These are phyloP conservation scores for Carex pumila DNA, from an alignment of 176 grass and related monocot species.

Conservation along the genomic window DNA sequence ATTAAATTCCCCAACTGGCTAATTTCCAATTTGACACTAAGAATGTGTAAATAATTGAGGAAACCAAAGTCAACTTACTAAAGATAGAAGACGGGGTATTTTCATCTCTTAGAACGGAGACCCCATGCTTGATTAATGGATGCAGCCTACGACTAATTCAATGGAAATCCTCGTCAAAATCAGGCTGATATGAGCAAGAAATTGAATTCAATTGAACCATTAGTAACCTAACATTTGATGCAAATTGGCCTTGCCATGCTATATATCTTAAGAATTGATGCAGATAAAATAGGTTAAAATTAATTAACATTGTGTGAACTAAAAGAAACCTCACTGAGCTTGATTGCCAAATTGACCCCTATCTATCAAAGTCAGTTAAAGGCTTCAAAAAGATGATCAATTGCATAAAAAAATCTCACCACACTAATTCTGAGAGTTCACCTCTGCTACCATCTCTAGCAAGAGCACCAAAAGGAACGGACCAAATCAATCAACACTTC, in stretches of 20 bases:
- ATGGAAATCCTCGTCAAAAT: not conserved
- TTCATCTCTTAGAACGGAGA: conserved; percentile 63
- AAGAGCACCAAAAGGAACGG: no score
- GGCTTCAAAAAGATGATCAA: not conserved
- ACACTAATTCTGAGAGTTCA: no score
- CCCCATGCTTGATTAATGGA: conserved; percentile 60
- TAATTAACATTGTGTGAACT: no score
- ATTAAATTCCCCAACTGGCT: not conserved
- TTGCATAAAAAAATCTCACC: no score
- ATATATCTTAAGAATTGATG: conserved; percentile 39
- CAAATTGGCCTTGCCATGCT: conserved; percentile 82
- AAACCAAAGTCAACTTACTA: not conserved
- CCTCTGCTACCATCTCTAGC: no score
- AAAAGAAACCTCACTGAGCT: no score
- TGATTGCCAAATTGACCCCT: not conserved
- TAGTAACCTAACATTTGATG: not conserved
- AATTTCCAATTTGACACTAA: conserved; percentile 4
- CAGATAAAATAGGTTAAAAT: not conserved
- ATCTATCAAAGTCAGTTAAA: no score
- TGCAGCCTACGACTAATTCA: conserved; percentile 30
- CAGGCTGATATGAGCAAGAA: not conserved
- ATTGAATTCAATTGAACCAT: not conserved
- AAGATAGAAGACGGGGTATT: conserved; percentile 52
- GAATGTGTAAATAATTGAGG: not conserved
- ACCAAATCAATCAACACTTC: no score